Conservation (phyloP, 441 rosid genomes). For the Syzygium malaccense region DNA sequence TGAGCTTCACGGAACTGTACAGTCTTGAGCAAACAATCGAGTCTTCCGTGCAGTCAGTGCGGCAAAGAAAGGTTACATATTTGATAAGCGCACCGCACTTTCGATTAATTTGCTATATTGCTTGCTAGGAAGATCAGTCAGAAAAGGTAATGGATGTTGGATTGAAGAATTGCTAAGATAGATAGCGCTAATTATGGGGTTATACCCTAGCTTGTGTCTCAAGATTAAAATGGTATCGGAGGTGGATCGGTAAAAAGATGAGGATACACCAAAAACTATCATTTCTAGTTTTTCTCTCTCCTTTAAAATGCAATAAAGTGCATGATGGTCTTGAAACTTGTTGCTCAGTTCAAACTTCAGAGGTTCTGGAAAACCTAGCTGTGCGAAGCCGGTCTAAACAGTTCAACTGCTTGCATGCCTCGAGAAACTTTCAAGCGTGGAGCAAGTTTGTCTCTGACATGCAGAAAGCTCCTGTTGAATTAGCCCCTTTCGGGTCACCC, state of each 20-base stretch:
- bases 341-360: not conserved
- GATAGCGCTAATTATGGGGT: not conserved
- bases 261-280: not conserved
- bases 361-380: not conserved
- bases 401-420: not conserved
- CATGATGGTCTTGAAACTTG: not conserved
- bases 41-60: constrained; percentile 30
- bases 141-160: not conserved
- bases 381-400: not conserved
- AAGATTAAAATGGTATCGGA: not conserved
- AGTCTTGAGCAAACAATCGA: constrained; percentile 52
- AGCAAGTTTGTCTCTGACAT: not conserved
- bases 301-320: not conserved
- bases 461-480: not conserved
- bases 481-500: not conserved
- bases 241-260: not conserved
- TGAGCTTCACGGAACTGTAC: constrained; percentile 28
- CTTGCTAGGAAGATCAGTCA: not conserved
- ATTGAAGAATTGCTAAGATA: not conserved
- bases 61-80: constrained; percentile 48
- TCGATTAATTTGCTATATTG: not conserved
- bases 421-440: not conserved
- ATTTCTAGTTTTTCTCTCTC: not conserved
- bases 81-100: not conserved
- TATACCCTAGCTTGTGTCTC: not conserved